Evolutionary conservation across 768 basidiomycete genomes (phyloP).

Genomic region (Dioszegia crocea): DNA sequence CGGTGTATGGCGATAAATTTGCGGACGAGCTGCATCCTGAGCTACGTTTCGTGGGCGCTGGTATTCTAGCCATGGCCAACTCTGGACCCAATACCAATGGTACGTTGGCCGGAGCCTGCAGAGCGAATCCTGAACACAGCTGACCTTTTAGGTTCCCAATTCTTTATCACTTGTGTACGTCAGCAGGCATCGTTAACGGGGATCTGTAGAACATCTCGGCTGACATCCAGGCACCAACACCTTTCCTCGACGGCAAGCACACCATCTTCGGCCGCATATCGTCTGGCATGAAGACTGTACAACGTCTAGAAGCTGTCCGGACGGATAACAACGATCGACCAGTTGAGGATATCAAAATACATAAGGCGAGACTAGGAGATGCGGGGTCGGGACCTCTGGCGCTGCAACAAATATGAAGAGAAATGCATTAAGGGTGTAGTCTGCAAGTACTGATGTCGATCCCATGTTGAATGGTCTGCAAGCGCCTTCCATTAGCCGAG

Average conservation of each 20-base stretch:
- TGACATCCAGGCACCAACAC: constrained; percentile 43
- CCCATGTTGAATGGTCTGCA: too few species aligned
- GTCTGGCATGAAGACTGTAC: constrained; percentile 85
- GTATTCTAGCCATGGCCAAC: constrained; percentile 64
- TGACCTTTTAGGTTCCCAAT: constrained; percentile 41
- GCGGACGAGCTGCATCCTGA: constrained; percentile 90
- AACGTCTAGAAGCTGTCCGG: constrained; percentile 82
- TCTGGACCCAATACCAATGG: constrained; percentile 54
- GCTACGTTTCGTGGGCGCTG: constrained; percentile 88
- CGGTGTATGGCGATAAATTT: constrained; percentile 58
- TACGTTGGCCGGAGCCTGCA: constrained; percentile 11
- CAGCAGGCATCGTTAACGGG: neutral
- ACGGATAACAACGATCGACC: constrained; percentile 79
- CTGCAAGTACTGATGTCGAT: too few species aligned
- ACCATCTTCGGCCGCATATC: constrained; percentile 71
- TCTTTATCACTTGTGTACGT: constrained; percentile 48
- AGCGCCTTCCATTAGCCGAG: too few species aligned
- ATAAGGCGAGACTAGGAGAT: constrained; percentile 61
- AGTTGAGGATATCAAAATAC: constrained; percentile 82
- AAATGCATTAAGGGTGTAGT: neutral
- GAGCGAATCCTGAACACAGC: neutral
- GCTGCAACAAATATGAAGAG: constrained; percentile 5
- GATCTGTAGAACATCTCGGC: constrained; percentile 4
- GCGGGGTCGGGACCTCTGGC: constrained; percentile 10
- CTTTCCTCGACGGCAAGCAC: constrained; percentile 52